Evolutionary conservation across 2,329 filamentous ascomycete genomes (phyloP), one percentile per base, ranked within the genome.

Genomic region (Aureobasidium sp.): DNA sequence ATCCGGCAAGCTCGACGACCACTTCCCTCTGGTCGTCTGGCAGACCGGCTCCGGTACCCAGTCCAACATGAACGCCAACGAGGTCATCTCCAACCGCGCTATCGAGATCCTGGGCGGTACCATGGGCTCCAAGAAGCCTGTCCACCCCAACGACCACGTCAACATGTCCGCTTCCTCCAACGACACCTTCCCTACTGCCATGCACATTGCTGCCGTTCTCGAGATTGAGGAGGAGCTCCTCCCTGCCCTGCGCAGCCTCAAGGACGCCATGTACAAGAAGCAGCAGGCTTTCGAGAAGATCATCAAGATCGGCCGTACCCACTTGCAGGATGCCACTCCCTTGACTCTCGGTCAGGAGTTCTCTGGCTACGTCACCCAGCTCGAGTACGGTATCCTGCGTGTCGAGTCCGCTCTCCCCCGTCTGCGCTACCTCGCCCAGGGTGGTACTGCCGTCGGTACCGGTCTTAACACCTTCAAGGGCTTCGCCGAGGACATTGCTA

Each of bases 51-150:
- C 94, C 55, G 94, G 94, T 74, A 97, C 94, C 34, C 94, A 97
- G 82, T 97, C 92, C 76, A 97, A 96, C 85, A 97, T 97, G 94
- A 99, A 99, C 81, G 92, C 93, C 75, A 99, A 99, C 81, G 94
- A 99, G 77, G 94, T 99, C 77, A 97, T 99, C 77, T 97, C 93
- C 67, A 99, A 97, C 85, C 90, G 94, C 67, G 94, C 94, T 67
- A 97, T 97, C 77, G 93, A 97, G 82, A 96, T 97, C 66, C 84
- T 97, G 59, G 94, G 94, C 69, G 94, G 94, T 70, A 83, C 83
- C 67, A 96, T 91, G 90, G 94, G 94, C 69, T 87, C 82, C 84
- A 97, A 97, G 87, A 96, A 95, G 82, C 94, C 94, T 32, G 94
- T 99, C 66, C 94, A 99, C 80, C 94, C 94, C 72, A 99, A 97